phyloP scores from a whole-genome alignment of 1,284 basidiomycete genomes.

The Bjerkandera adusta region DNA sequence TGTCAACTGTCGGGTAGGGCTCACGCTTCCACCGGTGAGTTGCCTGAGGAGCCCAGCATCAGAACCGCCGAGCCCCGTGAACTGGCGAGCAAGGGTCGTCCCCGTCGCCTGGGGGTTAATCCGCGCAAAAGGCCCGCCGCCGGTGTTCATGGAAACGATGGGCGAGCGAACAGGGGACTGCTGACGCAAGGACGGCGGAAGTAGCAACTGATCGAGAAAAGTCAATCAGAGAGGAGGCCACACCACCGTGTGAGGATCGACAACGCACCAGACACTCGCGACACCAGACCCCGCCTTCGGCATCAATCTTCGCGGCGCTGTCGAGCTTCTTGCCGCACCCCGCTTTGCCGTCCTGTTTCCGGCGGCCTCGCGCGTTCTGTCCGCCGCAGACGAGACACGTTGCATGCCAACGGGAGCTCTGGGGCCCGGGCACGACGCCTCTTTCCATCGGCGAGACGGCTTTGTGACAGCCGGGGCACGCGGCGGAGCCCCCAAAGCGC shows the following conservation, averaged over 20 bases:
- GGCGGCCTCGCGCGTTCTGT: conserved; percentile 40
- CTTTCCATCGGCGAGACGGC: conserved; percentile 77
- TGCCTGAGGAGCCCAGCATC: conserved; percentile 53
- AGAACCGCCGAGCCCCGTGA: conserved; percentile 56
- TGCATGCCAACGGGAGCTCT: conserved; percentile 75
- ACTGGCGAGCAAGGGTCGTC: conserved; percentile 69
- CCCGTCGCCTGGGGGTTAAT: conserved; percentile 59
- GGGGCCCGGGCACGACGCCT: conserved; percentile 79
- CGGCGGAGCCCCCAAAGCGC: conserved; percentile 61
- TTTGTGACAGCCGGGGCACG: conserved; percentile 71
- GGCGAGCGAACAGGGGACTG: conserved; percentile 45
- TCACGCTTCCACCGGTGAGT: conserved; percentile 63
- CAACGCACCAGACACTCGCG: conserved; percentile 72
- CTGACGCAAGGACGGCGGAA: conserved; percentile 47
- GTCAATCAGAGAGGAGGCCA: background rate
- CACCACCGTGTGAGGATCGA: conserved; percentile 11
- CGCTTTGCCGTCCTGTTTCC: conserved; percentile 54
- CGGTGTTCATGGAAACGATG: conserved; percentile 46
- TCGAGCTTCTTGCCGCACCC: conserved; percentile 82
- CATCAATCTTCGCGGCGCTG: conserved; percentile 74
- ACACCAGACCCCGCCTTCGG: conserved; percentile 74
- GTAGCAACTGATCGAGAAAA: conserved; percentile 46
- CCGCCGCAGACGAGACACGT: conserved; percentile 78
- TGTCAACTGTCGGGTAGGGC: conserved; percentile 52
- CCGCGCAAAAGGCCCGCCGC: conserved; percentile 30